These are phyloP conservation scores for Pseudofabraea citricarpa DNA, from an alignment of 2,329 filamentous ascomycete genomes.

Conservation along the genomic window DNA sequence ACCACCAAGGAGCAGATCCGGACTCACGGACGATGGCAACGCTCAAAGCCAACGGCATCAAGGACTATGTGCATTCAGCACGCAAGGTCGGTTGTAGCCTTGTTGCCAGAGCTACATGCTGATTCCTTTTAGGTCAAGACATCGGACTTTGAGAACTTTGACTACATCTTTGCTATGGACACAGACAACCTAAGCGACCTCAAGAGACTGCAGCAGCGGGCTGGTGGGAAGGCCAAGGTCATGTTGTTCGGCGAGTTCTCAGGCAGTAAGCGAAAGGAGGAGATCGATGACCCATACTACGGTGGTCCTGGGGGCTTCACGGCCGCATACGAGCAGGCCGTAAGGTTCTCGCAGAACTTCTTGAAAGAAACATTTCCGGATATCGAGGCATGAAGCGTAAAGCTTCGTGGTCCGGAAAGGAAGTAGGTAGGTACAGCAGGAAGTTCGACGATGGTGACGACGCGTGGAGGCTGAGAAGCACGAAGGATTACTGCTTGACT, in stretches of 20 bases:
- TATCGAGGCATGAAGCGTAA: conserved; percentile 7
- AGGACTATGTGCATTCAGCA: conserved; percentile 70
- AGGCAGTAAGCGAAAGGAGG: conserved; percentile 61
- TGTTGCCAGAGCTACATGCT: conserved; percentile 1
- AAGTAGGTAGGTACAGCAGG: no score
- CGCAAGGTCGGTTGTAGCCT: conserved; percentile 54
- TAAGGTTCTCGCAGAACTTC: conserved; percentile 65
- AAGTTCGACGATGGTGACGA: no score
- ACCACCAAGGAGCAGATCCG: conserved; percentile 72
- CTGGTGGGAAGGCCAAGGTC: conserved; percentile 58
- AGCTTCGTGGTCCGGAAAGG: no score
- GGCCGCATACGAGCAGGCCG: conserved; percentile 79
- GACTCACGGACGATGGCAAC: conserved; percentile 82
- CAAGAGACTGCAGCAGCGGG: conserved; percentile 48
- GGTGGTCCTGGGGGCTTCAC: conserved; percentile 78
- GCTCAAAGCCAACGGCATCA: conserved; percentile 69
- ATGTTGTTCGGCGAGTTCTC: conserved; percentile 83
- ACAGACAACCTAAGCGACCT: conserved; percentile 72
- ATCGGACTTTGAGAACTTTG: conserved; percentile 77
- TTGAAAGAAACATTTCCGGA: conserved; percentile 23
- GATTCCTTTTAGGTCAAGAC: conserved; percentile 40
- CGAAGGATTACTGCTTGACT: no score
- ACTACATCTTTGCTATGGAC: conserved; percentile 97
- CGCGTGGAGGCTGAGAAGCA: no score
- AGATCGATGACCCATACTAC: conserved; percentile 89